Base-by-base conservation (phyloP, 164 flowering plant genomes). In the Dillenia suffruticosa region DNA sequence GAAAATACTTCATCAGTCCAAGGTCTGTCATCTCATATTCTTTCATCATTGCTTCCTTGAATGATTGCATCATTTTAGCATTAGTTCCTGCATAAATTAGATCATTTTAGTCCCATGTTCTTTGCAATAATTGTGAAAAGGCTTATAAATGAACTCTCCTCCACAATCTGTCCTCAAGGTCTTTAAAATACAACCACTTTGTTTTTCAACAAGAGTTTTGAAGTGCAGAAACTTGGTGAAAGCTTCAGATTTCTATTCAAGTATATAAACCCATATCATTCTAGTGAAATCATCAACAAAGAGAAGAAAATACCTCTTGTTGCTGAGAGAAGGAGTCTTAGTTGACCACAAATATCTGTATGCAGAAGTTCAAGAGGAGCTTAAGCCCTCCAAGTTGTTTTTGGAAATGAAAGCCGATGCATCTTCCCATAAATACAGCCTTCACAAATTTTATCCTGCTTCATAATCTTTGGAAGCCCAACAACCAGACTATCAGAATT, bases 201-300 rank as follows among this genome's bases (percentile, higher is more conserved):
- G 58, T 43, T 57, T 63, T 52, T 68, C 60, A 46, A 63, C 63
- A 8, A 69, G 17, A 9, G 57, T 61, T 53, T 56, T 62, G 51
- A 68, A 68, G 1, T 68, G 13, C 0, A 32, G 4, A 32, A 68
- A 68, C 4, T 12, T 32, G n/a, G 7, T 22, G 17, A 57, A 63
- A 8, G 51, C 67, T 46, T 57, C 17, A 14, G 67, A 62, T 26
- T 68, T 67, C 19, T 57, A n/a, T 16, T 56, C 14, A 1, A 46
- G 32, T 9, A 69, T 58, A 58, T 62, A 68, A 1, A 68, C 63
- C 56, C 54, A 58, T 56, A 46, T 63, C 43, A 58, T 58, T 55
- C 63, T 69, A 54, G 47, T 63, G 15, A 5, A 63, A 55, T 69
- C 59, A 59, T 59, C 72, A 40, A 63, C 59, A 63, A 69, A 54